Percentiles rank a stretch among this genome's conserved stretches.
These are phyloP conservation scores for Colletotrichum echinochloae DNA, from an alignment of 2,329 filamentous ascomycete genomes.

Conservation along the genomic window DNA sequence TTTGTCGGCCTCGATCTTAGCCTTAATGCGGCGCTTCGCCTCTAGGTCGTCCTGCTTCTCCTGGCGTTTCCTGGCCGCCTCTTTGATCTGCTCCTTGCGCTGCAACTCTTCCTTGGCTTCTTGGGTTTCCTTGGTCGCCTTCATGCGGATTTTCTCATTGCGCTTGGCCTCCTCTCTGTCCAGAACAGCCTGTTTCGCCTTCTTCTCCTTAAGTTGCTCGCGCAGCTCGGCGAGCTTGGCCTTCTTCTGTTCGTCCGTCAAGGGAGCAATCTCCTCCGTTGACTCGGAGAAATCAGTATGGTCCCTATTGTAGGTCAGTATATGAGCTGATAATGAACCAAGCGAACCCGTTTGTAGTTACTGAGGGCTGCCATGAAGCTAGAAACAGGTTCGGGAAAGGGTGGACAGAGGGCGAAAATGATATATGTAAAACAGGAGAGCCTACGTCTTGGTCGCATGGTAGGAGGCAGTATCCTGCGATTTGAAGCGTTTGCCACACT, in stretches of 20 bases:
- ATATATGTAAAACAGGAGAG: constrained; percentile 20
- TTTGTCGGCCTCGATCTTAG: constrained; percentile 95
- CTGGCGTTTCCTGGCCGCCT: constrained; percentile 84
- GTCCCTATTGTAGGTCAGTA: constrained; percentile 60
- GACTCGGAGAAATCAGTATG: constrained; percentile 95
- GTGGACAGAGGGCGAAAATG: neutral
- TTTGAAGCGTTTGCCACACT: constrained; percentile 92
- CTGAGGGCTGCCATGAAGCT: neutral
- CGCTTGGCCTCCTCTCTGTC: constrained; percentile 86
- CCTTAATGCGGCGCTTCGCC: constrained; percentile 89
- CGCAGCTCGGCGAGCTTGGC: constrained; percentile 81
- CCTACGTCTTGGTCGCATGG: constrained; percentile 87
- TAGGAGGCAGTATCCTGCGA: constrained; percentile 86
- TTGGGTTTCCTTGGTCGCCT: constrained; percentile 89
- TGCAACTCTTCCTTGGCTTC: constrained; percentile 90
- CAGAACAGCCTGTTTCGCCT: constrained; percentile 72
- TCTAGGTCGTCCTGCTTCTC: constrained; percentile 90
- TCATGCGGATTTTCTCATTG: constrained; percentile 88
- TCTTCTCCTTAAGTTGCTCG: constrained; percentile 78
- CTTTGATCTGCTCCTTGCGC: constrained; percentile 91
- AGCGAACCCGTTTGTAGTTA: neutral
- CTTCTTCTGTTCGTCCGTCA: constrained; percentile 93
- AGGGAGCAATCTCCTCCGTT: constrained; percentile 87
- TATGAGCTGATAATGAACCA: neutral
- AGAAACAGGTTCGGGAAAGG: neutral